Evolutionary conservation across 208 protist species (phyloP).

Genomic region (Borovskyia barvae): DNA sequence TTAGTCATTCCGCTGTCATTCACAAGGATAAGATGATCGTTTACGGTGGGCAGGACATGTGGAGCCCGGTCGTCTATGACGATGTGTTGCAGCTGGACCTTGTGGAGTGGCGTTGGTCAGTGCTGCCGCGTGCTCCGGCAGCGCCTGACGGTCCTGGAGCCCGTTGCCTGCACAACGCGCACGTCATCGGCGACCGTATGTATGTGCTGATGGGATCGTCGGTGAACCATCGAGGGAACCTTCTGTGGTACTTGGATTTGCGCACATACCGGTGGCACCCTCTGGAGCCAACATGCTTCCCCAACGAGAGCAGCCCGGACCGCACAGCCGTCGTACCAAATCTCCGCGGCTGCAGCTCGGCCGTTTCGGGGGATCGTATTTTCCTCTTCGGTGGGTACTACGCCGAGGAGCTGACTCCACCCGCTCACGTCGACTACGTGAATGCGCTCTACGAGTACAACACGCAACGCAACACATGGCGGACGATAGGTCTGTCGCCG

Average conservation of each 20-base stretch:
- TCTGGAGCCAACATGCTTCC: conserved; percentile 12
- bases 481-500: background rate
- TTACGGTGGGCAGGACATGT: conserved; percentile 73
- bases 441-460: conserved; percentile 59
- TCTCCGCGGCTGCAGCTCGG: conserved; percentile 57
- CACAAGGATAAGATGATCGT: conserved; percentile 85
- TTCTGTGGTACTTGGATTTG: conserved; percentile 74
- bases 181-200: conserved; percentile 66
- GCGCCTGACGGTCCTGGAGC: conserved; percentile 69
- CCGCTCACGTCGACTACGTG: conserved; percentile 52
- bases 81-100: conserved; percentile 77
- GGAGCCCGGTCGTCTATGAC: conserved; percentile 35
- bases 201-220: conserved; percentile 76
- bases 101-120: conserved; percentile 64
- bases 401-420: background rate
- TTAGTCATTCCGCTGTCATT: conserved; percentile 53
- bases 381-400: conserved; percentile 72
- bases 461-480: conserved; percentile 37
- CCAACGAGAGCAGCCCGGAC: background rate
- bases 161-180: conserved; percentile 66
- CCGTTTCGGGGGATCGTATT: conserved; percentile 42
- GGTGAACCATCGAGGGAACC: conserved; percentile 5
- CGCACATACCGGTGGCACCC: conserved; percentile 40
- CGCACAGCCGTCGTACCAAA: conserved; percentile 25
- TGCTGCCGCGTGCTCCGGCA: conserved; percentile 40